phyloP scores from a whole-genome alignment of 1,284 basidiomycete genomes.

The Trichosporon sp. region DNA sequence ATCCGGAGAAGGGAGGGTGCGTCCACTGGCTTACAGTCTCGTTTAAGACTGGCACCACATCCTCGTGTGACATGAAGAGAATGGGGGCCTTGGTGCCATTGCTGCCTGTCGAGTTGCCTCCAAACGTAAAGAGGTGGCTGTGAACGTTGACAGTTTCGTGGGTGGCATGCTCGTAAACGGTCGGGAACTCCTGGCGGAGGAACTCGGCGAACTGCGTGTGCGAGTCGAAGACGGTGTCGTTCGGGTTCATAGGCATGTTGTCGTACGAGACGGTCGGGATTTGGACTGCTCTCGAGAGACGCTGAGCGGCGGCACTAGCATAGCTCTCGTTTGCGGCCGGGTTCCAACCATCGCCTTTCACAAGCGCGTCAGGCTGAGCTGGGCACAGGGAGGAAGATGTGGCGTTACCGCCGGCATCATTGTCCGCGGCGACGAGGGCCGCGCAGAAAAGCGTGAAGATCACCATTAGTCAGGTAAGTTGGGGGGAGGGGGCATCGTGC shows the following conservation, averaged over 20 bases:
- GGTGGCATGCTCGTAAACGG: constrained; percentile 45
- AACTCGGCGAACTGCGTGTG: constrained; percentile 53
- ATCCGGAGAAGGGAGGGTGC: constrained; percentile 56
- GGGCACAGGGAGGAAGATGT: neutral
- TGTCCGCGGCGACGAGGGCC: neutral
- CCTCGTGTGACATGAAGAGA: constrained; percentile 58
- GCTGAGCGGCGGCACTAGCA: constrained; percentile 41
- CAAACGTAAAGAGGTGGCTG: constrained; percentile 57
- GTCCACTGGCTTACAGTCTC: constrained; percentile 63
- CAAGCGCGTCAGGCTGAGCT: neutral
- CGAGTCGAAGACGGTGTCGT: constrained; percentile 52
- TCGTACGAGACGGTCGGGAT: constrained; percentile 57
- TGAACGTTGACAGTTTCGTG: constrained; percentile 57
- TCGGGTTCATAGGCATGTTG: constrained; percentile 43
- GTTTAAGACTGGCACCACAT: constrained; percentile 65
- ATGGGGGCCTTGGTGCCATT: constrained; percentile 45
- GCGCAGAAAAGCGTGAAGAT: neutral
- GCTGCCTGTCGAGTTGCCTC: constrained; percentile 24
- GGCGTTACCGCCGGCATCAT: neutral
- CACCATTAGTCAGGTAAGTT: neutral
- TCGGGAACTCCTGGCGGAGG: constrained; percentile 55
- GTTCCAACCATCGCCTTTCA: constrained; percentile 44
- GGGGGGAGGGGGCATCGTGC: neutral
- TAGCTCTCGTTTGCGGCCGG: constrained; percentile 42
- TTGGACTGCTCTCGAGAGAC: constrained; percentile 52